Percentiles rank a stretch among this genome's conserved stretches.
These are phyloP conservation scores for Suhomyces sp. DNA, from an alignment of 805 yeast genomes.

Conservation along the genomic window DNA sequence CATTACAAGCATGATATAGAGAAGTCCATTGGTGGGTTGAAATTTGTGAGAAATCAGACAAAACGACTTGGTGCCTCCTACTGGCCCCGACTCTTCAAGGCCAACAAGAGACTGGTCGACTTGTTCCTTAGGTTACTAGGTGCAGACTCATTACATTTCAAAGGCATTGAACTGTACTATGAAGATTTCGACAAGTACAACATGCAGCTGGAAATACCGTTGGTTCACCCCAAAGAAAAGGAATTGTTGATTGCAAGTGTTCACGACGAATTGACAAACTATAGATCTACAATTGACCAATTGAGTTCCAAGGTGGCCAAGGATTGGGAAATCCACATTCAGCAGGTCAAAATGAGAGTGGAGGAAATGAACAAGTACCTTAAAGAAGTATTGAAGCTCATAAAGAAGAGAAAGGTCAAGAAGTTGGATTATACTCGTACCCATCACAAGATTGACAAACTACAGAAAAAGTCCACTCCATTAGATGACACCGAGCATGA, in stretches of 20 bases:
- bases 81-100: conserved; percentile 34
- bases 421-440: conserved; percentile 41
- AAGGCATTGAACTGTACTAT: conserved; percentile 31
- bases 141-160: conserved; percentile 38
- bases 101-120: conserved; percentile 29
- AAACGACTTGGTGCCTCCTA: conserved; percentile 19
- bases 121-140: conserved; percentile 29
- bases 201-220: conserved; percentile 26
- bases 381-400: conserved; percentile 36
- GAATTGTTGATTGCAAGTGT: conserved; percentile 23
- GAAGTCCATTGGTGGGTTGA: conserved; percentile 39
- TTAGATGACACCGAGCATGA: conserved; percentile 39
- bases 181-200: conserved; percentile 30
- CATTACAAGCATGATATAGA: conserved; percentile 17
- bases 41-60: conserved; percentile 33
- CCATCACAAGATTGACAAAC: conserved; percentile 37
- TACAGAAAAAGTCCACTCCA: conserved; percentile 30
- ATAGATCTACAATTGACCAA: conserved; percentile 20
- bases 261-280: conserved; percentile 28
- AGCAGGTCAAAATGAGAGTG: conserved; percentile 32
- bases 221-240: conserved; percentile 39
- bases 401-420: conserved; percentile 43
- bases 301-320: conserved; percentile 12
- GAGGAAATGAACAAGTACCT: conserved; percentile 40
- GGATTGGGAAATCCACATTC: conserved; percentile 25